Conservation (phyloP, 1,139 yeast genomes). For the Casaregolazyma lundiana region DNA sequence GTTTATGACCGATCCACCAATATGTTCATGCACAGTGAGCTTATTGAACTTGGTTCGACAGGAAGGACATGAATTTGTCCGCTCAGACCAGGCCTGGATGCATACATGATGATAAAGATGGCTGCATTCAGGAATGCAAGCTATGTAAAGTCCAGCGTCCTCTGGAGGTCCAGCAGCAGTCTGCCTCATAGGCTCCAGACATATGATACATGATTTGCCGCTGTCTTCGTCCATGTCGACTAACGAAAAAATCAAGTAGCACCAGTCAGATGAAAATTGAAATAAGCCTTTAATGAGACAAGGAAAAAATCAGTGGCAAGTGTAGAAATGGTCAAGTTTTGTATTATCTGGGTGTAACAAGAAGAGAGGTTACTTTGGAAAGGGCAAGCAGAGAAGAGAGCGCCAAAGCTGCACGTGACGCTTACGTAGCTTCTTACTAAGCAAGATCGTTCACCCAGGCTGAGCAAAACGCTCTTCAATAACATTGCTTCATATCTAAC, state of each 20-base stretch:
- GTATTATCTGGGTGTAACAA: background rate
- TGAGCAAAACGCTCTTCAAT: background rate
- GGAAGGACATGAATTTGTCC: slow-evolving; percentile 54
- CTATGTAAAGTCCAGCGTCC: background rate
- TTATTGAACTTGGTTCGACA: slow-evolving; percentile 40
- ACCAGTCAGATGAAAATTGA: background rate
- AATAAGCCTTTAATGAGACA: background rate
- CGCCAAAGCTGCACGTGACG: background rate
- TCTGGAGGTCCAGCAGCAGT: slow-evolving; percentile 5
- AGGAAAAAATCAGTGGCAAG: background rate
- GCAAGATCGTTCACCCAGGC: background rate
- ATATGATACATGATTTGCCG: slow-evolving; percentile 22
- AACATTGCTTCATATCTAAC: background rate
- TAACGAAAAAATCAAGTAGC: background rate
- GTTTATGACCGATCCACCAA: slow-evolving; percentile 11
- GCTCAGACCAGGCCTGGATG: slow-evolving; percentile 45
- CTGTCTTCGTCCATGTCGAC: slow-evolving; percentile 6
- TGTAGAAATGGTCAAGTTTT: background rate
- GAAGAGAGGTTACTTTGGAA: background rate
- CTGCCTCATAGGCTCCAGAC: slow-evolving; percentile 21
- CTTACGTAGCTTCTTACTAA: background rate
- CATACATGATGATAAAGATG: slow-evolving; percentile 49
- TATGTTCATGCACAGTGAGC: slow-evolving; percentile 19
- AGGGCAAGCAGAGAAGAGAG: background rate
- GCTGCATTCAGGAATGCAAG: slow-evolving; percentile 29